A percentile compares a stretch with the other conserved stretches of the same genome.
Conservation (phyloP, 2,329 filamentous ascomycete genomes). For the Orbilia brochopaga region DNA sequence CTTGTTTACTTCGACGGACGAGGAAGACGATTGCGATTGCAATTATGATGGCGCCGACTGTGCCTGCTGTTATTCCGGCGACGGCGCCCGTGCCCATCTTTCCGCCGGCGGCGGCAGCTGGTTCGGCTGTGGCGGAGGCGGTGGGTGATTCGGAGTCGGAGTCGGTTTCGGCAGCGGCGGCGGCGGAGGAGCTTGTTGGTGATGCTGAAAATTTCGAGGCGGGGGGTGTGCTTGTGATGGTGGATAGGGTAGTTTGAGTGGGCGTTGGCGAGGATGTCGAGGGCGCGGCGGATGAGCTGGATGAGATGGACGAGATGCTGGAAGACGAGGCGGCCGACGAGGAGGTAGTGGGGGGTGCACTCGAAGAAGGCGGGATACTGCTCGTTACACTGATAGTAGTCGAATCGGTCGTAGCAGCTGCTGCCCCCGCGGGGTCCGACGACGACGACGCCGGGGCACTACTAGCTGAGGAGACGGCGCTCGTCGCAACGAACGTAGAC, state of each 20-base stretch:
- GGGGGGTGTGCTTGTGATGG: constrained; percentile 15
- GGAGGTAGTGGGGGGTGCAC: not conserved
- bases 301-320: not conserved
- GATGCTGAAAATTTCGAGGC: constrained; percentile 4
- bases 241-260: constrained; percentile 28
- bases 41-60: constrained; percentile 24
- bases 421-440: not conserved
- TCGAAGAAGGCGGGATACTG: not conserved
- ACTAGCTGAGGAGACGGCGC: no score
- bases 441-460: not conserved
- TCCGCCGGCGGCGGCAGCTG: not conserved
- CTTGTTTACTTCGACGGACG: constrained; percentile 37
- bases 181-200: constrained; percentile 7
- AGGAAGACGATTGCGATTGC: constrained; percentile 39
- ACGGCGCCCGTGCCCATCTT: constrained; percentile 10
- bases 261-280: not conserved
- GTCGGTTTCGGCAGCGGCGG: constrained; percentile 12
- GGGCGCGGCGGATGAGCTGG: not conserved
- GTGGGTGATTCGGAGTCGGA: not conserved
- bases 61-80: constrained; percentile 36
- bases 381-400: not conserved
- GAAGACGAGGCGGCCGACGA: not conserved
- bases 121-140: constrained; percentile 6
- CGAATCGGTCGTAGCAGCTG: constrained; percentile 5
- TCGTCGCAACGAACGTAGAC: constrained; percentile 23